Evolutionary conservation across 306 rosid species (phyloP), one percentile per base, ranked within the genome.

Genomic region (Boehmeria nivea): DNA sequence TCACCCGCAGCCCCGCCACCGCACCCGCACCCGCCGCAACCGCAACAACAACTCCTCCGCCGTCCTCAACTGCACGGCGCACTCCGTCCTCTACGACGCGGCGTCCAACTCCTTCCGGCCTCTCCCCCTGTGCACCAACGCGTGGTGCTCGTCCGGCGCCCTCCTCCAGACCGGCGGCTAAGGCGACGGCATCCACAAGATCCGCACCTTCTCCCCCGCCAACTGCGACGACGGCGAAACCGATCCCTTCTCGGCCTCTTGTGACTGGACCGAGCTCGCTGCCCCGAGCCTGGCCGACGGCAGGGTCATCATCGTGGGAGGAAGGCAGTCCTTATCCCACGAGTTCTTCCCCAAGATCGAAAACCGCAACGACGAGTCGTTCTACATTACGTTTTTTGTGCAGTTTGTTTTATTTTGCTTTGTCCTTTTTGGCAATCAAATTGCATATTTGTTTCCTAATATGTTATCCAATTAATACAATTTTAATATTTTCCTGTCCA

Each of bases 101-200:
- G 4, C 38, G 12, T 9, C 76, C 23, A 64, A 78, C 80, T 55
- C 80, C 11, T 1, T 76, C 57, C 87, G 85, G 6, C 86, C 97
- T 14, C 72, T 82, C 49, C 67, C 73, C 0, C 63, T 88, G 19
- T 67, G 46, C 8, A 52, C 88, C 33, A 85, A 88, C 64, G 73
- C 84, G 0, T 88, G 95, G 91, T 88, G 97, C 73, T 88, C 97
- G 38, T 80, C 97, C 57, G 91, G 86, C 8, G 36, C 86, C 5
- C 73, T 88, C 3, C 5, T 88, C 60, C 96, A 88, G 28, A 78
- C 88, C 12, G 95, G 97, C 4, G 95, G 97, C 4, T 88, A 66
- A 72, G 63, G 68, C 16, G 74, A 67, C 36, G 97, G 97, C 7
- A 67, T 71, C 34, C 65, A 63, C 39, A 66, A 51, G 27, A 75